Evolutionary conservation across 352 stramenopile genomes (phyloP), one percentile per base, ranked within the genome.

Genomic region (Phytophthora pistaciae): DNA sequence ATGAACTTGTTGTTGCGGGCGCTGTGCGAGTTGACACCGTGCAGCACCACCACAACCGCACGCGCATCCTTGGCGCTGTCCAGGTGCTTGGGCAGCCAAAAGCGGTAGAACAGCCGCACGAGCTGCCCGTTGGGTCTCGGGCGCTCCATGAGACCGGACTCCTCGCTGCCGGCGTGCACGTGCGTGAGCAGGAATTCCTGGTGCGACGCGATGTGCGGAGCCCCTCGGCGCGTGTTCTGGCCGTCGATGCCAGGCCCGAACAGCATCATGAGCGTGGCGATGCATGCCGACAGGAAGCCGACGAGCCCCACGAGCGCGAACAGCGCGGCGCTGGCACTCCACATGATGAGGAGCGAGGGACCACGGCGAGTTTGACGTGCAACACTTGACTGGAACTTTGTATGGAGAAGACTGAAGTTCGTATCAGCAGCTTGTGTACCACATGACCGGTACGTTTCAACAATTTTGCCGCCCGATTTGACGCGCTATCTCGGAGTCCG

Each of bases 1-100:
- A 91, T 92, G 72, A 94, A 92, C 56, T 70, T 82, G 40, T 86
- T 91, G 76, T 90, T 91, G 52, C 88, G 82, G n/a, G 80, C 86
- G 62, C 86, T 93, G 73, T 95, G 88, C 46, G 85, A 91, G 62
- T 93, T 95, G 44, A 95, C 67, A 48, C 88, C 86, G 48, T 95
- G 88, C 31, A 95, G 64, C 48, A 91, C 81, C 20, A 94, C 73
- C n/a, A 95, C 78, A 6, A 95, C 77, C 9, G 80, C 86, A 36
- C 76, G 81, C 2, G 73, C 74, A 16, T 79, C 77, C 1, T 54
- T 21, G 2, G 70, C 54, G 38, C 75, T 75, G 18, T 74, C 64
- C n/a, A 87, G 48, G n/a, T 80, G 66, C 42, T 69, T 82, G 13
- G 86, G 86, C 56, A 87, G 57, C 86, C 86, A 94, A 46, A 91